These are phyloP conservation scores for Rhodotorula mucilaginosa DNA, from an alignment of 1,284 basidiomycete genomes.

Conservation along the genomic window DNA sequence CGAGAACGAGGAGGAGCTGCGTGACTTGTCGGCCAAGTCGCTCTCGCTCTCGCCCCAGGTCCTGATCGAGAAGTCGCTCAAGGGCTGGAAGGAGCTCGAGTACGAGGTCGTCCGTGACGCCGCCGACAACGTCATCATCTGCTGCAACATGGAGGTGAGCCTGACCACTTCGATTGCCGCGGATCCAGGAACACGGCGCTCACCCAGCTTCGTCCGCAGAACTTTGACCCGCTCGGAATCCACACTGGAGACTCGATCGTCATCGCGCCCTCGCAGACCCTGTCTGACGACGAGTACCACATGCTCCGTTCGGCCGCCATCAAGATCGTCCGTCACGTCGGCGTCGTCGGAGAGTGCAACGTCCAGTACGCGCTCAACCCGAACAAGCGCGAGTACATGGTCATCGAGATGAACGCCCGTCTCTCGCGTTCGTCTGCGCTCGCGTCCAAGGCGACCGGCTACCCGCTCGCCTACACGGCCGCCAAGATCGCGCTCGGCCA, in stretches of 20 bases:
- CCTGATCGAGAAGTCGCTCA: constrained; percentile 95
- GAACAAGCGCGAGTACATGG: constrained; percentile 87
- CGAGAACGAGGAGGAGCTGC: constrained; percentile 88
- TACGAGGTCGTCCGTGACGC: constrained; percentile 98
- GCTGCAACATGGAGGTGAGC: constrained; percentile 45
- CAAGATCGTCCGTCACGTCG: constrained; percentile 95
- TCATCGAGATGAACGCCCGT: constrained; percentile 92
- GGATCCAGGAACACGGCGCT: not conserved
- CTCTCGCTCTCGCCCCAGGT: constrained; percentile 92
- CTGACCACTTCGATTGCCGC: not conserved
- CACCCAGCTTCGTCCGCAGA: constrained; percentile 65
- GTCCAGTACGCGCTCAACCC: constrained; percentile 99
- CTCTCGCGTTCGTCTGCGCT: constrained; percentile 62
- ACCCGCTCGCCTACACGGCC: constrained; percentile 97
- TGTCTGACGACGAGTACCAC: constrained; percentile 85
- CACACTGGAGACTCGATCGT: constrained; percentile 99
- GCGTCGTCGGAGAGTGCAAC: constrained; percentile 92
- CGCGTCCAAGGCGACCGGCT: constrained; percentile 98
- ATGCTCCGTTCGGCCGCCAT: constrained; percentile 97
- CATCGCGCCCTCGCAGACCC: constrained; percentile 95
- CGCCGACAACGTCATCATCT: constrained; percentile 60
- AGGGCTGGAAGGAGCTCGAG: constrained; percentile 99
- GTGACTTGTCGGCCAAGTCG: constrained; percentile 88
- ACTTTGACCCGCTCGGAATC: constrained; percentile 97
- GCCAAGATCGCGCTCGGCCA: constrained; percentile 99